These are phyloP conservation scores for Cylindrodendrum hubeiense DNA, from an alignment of 2,329 filamentous ascomycete species.

Conservation along the genomic window DNA sequence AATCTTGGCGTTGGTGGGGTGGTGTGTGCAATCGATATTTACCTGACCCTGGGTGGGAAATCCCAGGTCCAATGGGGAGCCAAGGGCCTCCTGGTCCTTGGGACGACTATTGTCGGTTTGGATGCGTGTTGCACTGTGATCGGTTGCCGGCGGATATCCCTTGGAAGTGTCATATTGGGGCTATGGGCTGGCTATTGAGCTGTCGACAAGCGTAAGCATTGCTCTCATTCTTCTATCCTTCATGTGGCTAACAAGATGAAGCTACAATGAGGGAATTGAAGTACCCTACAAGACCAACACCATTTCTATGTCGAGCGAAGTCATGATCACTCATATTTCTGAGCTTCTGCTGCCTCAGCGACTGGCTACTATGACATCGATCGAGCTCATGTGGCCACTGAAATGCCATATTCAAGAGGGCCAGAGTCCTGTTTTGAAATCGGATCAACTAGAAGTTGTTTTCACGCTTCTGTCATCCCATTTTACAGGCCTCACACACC, in stretches of 20 bases:
- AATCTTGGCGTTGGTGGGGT: constrained; percentile 6
- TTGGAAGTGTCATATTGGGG: constrained; percentile 1
- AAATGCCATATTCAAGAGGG: background rate
- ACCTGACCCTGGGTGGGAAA: no score
- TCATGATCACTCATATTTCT: background rate
- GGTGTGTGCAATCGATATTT: constrained; percentile 1
- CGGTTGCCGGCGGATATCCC: background rate
- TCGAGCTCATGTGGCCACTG: constrained; percentile 17
- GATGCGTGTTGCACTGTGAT: background rate
- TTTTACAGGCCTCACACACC: background rate
- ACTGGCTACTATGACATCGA: constrained; percentile 6
- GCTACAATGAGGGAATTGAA: constrained; percentile 22
- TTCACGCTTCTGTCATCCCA: background rate
- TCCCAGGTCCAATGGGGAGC: background rate
- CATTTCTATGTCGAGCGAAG: background rate
- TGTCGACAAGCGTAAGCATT: constrained; percentile 9
- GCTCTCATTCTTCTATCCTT: background rate
- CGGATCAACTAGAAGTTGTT: background rate
- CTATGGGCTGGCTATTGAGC: constrained; percentile 2
- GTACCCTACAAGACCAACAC: constrained; percentile 13
- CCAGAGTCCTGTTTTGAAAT: background rate
- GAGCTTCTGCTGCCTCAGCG: background rate
- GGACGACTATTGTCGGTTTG: background rate
- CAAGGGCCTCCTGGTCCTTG: background rate
- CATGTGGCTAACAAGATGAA: background rate